These are phyloP conservation scores for Aspergillus eucalypticola DNA, from an alignment of 2,329 filamentous ascomycete species.

Conservation along the genomic window DNA sequence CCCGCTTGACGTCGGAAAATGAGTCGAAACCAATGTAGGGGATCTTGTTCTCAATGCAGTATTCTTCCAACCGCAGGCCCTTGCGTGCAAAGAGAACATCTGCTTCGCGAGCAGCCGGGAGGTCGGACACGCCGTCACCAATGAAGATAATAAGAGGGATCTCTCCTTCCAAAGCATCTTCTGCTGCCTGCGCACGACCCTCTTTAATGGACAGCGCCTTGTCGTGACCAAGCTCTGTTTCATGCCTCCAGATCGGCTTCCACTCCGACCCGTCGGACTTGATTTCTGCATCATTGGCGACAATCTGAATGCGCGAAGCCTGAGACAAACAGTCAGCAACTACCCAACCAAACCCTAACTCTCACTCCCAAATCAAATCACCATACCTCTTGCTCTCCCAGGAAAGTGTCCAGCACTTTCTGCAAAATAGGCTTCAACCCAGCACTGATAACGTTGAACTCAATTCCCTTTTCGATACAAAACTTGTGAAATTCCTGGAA, in stretches of 20 bases:
- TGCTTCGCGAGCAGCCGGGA: slow-evolving; percentile 65
- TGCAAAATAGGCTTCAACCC: slow-evolving; percentile 66
- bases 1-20: slow-evolving; percentile 65
- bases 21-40: slow-evolving; percentile 64
- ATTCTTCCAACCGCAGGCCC: slow-evolving; percentile 66
- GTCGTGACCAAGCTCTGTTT: slow-evolving; percentile 66
- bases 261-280: slow-evolving; percentile 59
- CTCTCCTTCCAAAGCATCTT: slow-evolving; percentile 60
- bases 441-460: slow-evolving; percentile 70
- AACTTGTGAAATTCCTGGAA: slow-evolving; percentile 66
- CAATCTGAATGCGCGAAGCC: slow-evolving; percentile 63
- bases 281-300: slow-evolving; percentile 67
- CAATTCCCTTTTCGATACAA: slow-evolving; percentile 62
- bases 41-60: slow-evolving; percentile 64
- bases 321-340: slow-evolving; percentile 5
- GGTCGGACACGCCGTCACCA: slow-evolving; percentile 68
- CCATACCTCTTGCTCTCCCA: slow-evolving; percentile 58
- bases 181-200: slow-evolving; percentile 56
- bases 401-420: slow-evolving; percentile 63
- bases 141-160: slow-evolving; percentile 70
- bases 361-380: neutral
- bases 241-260: slow-evolving; percentile 68
- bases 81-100: slow-evolving; percentile 68
- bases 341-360: neutral
- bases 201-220: slow-evolving; percentile 66